A percentile compares a stretch with the other conserved stretches of the same genome.
Evolutionary conservation across 2,329 filamentous ascomycete species (phyloP).

Genomic region (Ustilaginoidea virens): DNA sequence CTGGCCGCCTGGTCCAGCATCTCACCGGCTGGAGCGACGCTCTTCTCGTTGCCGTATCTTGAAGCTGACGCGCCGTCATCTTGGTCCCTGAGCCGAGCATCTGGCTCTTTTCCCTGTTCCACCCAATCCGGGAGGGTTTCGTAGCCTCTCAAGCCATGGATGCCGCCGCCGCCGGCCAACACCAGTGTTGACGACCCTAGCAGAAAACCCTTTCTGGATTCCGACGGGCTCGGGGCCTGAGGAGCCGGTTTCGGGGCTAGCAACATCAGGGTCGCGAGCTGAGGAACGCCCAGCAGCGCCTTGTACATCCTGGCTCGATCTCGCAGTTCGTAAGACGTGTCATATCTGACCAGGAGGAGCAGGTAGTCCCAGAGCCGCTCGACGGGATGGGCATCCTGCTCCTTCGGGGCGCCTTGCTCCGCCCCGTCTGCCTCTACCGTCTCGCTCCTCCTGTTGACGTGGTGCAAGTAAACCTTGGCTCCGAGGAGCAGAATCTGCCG

Average conservation of each 20-base stretch:
- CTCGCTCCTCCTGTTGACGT: conserved; percentile 52
- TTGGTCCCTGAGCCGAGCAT: conserved; percentile 54
- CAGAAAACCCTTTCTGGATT: conserved; percentile 60
- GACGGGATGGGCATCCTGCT: conserved; percentile 44
- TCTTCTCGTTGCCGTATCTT: conserved; percentile 15
- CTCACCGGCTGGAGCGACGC: conserved; percentile 41
- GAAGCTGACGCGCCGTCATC: conserved; percentile 18
- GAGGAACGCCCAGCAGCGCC: conserved; percentile 64
- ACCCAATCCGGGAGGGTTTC: conserved; percentile 76
- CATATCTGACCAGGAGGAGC: conserved; percentile 74
- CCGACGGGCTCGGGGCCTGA: conserved; percentile 77
- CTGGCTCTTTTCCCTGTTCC: conserved; percentile 60
- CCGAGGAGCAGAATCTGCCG: conserved; percentile 83
- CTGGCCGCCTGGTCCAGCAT: conserved; percentile 42
- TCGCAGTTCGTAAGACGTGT: conserved; percentile 86
- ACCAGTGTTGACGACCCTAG: conserved; percentile 80
- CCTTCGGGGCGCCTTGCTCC: conserved; percentile 16
- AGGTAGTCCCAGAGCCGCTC: conserved; percentile 72
- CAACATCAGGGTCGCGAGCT: conserved; percentile 79
- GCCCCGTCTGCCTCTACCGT: conserved; percentile 18
- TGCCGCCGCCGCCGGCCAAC: conserved; percentile 57
- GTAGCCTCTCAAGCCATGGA: conserved; percentile 66
- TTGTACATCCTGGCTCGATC: conserved; percentile 84
- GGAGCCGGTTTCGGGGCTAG: conserved; percentile 90
- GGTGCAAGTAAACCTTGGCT: conserved; percentile 91